These are phyloP conservation scores for Yarrowia osloensis DNA, from an alignment of 805 yeast genomes.

Conservation along the genomic window DNA sequence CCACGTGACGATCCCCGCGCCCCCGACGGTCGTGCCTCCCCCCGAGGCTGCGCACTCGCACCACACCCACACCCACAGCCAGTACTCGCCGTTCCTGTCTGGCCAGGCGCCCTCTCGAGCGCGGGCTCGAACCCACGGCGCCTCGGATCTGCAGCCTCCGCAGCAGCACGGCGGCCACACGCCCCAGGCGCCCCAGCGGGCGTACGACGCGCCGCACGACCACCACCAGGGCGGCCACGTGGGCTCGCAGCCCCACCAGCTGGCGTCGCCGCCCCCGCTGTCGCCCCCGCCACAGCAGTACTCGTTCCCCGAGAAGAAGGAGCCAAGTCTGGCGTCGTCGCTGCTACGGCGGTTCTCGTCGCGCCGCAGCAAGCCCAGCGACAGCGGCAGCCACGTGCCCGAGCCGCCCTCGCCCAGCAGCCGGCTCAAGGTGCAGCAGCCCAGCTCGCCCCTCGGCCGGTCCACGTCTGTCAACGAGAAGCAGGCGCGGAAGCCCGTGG, in stretches of 20 bases:
- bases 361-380: constrained; percentile 26
- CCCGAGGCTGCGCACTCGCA: constrained; percentile 26
- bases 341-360: constrained; percentile 37
- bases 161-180: neutral
- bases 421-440: constrained; percentile 15
- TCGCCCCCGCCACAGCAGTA: constrained; percentile 23
- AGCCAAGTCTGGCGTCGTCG: constrained; percentile 34
- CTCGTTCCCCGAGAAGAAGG: constrained; percentile 26
- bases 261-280: constrained; percentile 18
- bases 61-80: constrained; percentile 14
- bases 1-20: constrained; percentile 3
- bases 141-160: neutral
- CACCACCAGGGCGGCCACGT: neutral
- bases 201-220: constrained; percentile 16
- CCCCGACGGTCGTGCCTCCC: constrained; percentile 8
- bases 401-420: constrained; percentile 6
- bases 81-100: constrained; percentile 19
- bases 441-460: constrained; percentile 31
- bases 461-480: constrained; percentile 35
- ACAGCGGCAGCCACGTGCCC: neutral
- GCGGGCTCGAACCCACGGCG: constrained; percentile 8
- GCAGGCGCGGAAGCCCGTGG: constrained; percentile 36
- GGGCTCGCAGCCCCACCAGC: neutral
- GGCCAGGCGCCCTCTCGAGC: constrained; percentile 27
- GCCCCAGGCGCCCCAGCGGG: constrained; percentile 9